Evolutionary conservation across 345 rosid genomes (phyloP), one percentile per base, ranked within the genome.

Genomic region (Eucalyptus pumila): DNA sequence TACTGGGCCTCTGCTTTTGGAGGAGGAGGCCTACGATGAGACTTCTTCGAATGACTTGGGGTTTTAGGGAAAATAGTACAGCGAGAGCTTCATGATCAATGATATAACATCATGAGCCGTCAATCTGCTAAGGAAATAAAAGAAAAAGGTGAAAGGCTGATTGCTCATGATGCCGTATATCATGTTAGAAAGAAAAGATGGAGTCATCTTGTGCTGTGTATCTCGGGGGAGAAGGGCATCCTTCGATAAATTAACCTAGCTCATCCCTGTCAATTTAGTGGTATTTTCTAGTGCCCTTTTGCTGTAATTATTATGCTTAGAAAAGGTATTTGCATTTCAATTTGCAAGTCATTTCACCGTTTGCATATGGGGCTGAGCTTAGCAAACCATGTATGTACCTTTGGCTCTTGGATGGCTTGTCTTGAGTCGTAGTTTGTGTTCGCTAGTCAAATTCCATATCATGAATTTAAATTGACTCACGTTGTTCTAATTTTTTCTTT

Each of bases 111-210:
- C 99, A 96, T 92, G 94, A 96, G 98, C 99, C 97, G 96, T 94
- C 99, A 97, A 93, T 94, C 98, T 95, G 95, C 96, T 92, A 89
- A 91, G 91, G 87, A 86, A 40, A 52, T 16, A 23, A 76, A 40
- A 76, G 14, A 40, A 76, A 40, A 76, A 21, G 52, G 47, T 15
- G 91, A 45, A 96, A 96, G 99, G 98, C 96, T 96, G 98, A 97
- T 96, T 97, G 98, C 99, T 96, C 98, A 93, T 96, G 99, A 97
- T 97, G 99, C 95, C 95, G 96, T 97, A 95, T 30, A 42, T 87
- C 85, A 76, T 76, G 47, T 37, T 72, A 13, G 19, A 40, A 23
- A 40, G 24, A 76, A 40, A 21, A 34, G 30, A 40, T 76, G 85
- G 47, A 17, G 85, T 21, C 47, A 40, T 76, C 47, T 76, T 40